Conservation (phyloP, 2,329 filamentous ascomycete genomes). For the Fusarium floridanum region DNA sequence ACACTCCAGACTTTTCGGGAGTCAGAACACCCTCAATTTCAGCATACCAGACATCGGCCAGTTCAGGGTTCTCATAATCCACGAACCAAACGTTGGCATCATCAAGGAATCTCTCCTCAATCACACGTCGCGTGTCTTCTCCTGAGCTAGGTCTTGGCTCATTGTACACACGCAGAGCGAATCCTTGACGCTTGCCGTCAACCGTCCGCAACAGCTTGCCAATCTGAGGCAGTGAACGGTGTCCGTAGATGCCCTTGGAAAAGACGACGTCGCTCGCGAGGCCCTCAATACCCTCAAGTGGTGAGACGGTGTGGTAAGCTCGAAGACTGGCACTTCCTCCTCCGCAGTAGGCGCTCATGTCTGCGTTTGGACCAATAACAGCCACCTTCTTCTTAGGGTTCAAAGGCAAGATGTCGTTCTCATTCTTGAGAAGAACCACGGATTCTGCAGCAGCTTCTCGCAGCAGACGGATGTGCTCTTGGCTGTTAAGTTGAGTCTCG, state of each 20-base stretch:
- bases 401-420: conserved; percentile 17
- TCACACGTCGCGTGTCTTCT: neutral
- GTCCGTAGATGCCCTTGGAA: conserved; percentile 47
- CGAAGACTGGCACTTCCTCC: conserved; percentile 50
- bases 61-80: conserved; percentile 43
- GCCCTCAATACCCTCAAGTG: conserved; percentile 47
- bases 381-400: conserved; percentile 49
- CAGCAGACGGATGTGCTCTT: conserved; percentile 45
- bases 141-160: conserved; percentile 21
- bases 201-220: conserved; percentile 39
- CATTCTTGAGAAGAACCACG: conserved; percentile 62
- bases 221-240: conserved; percentile 51
- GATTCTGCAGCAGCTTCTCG: conserved; percentile 65
- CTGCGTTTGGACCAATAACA: conserved; percentile 67
- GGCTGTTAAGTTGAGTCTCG: conserved; percentile 31
- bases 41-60: conserved; percentile 41
- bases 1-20: conserved; percentile 39
- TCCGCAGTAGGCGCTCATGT: conserved; percentile 50
- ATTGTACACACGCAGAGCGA: conserved; percentile 45
- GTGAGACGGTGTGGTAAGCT: conserved; percentile 49
- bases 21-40: conserved; percentile 41
- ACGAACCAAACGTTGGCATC: conserved; percentile 44
- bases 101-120: conserved; percentile 42
- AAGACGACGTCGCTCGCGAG: conserved; percentile 38
- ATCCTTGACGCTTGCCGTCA: conserved; percentile 38